Base-by-base conservation (phyloP, 441 rosid species). In the Cnidoscolus chayamansa region DNA sequence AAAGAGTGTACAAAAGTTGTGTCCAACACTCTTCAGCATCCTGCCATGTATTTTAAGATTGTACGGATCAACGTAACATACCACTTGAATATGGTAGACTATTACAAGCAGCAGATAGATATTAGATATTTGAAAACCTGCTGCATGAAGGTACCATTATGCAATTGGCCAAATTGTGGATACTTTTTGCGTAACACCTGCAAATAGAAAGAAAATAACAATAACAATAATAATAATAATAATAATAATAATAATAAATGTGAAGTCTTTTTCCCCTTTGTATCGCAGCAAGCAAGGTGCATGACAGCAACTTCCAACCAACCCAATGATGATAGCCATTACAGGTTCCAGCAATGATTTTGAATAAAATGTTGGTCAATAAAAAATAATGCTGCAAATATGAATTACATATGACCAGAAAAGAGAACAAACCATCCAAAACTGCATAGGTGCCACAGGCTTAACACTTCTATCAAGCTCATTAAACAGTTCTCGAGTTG, bases 11-110 rank as follows among this genome's bases (percentile, higher is more conserved):
- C 35, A 93, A 74, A 76, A 93, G 89, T 74, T 93, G 98, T 6
- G 96, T 86, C 98, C 98, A 93, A 78, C 98, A 93, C 81, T 91
- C 98, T 80, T 93, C 98, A 74, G 97, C 97, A 81, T 91, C 98
- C 97, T 93, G 87, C 76, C 54, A 71, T 7, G 67, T 6, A 75
- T 59, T 74, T 68, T 68, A 75, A 64, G 61, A 65, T 62, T 37
- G 68, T 4, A 79, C 12, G 53, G 70, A 76, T 75, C 64, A 80
- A 69, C 63, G 63, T 37, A 25, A 45, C 63, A 73, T 66, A 19
- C 71, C 32, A 58, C 30, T 55, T 43, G 56, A 63, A 64, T 68
- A 65, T 7, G 20, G 49, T 68, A 61, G 55, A 64, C 53, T 11
- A 35, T 37, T 7, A 43, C 68, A 32, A 65, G 58, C 70, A 73